Conservation (phyloP, 345 rosid species). For the Gossypium anomalum region DNA sequence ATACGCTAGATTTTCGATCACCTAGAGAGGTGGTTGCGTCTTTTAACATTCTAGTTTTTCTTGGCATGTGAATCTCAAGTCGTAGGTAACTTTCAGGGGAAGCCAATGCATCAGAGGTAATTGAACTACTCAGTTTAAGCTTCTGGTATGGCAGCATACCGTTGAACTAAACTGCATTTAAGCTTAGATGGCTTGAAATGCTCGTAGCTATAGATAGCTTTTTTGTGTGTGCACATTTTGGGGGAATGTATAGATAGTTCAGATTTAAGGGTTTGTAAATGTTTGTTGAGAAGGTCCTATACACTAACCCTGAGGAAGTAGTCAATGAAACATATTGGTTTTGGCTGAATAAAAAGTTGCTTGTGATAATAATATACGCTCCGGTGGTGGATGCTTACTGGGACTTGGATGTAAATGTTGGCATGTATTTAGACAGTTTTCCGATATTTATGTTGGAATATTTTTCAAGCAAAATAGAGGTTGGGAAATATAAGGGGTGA, state of each 20-base stretch:
- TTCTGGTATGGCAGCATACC: not conserved
- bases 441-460: no score
- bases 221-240: not conserved
- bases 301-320: no score
- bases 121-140: not conserved
- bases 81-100: not conserved
- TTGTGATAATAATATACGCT: no score
- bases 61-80: not conserved
- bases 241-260: not conserved
- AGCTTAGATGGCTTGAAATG: not conserved
- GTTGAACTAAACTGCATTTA: not conserved
- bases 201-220: not conserved
- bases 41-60: slow-evolving; percentile 4
- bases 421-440: no score
- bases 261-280: not conserved
- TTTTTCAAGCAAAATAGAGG: no score
- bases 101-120: not conserved
- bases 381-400: no score
- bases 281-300: no score
- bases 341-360: no score
- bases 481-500: no score
- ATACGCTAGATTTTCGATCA: not conserved
- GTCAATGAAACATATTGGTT: no score
- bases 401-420: no score
- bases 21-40: not conserved